Percentiles rank a stretch among this genome's conserved stretches.
These are phyloP conservation scores for Furcasterigmium sp. DNA, from an alignment of 2,329 filamentous ascomycete genomes.

Conservation along the genomic window DNA sequence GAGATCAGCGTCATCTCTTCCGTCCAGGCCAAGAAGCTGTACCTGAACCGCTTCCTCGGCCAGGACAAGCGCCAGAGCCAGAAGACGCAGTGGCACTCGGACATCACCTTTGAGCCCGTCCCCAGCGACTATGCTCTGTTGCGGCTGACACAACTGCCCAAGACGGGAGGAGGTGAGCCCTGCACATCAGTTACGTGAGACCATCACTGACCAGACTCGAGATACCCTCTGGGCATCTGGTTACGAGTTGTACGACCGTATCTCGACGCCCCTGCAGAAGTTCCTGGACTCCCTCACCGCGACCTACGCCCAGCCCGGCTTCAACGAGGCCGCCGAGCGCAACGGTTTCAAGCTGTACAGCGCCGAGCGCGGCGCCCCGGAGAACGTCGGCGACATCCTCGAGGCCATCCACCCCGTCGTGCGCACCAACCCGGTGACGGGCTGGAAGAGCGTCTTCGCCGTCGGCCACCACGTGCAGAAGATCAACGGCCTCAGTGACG, in stretches of 20 bases:
- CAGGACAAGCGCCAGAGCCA: constrained; percentile 38
- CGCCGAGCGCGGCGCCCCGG: constrained; percentile 40
- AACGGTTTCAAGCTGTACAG: constrained; percentile 41
- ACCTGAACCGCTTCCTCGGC: constrained; percentile 27
- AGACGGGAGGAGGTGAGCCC: constrained; percentile 43
- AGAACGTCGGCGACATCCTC: constrained; percentile 42
- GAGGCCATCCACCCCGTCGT: constrained; percentile 49
- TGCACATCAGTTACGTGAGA: too few species aligned
- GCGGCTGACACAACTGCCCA: constrained; percentile 46
- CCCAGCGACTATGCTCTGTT: constrained; percentile 60
- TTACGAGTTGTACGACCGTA: constrained; percentile 61
- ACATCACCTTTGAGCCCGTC: constrained; percentile 60
- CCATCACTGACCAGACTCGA: constrained; percentile 11
- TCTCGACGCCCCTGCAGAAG: constrained; percentile 48
- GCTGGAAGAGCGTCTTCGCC: constrained; percentile 51
- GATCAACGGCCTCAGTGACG: constrained; percentile 43
- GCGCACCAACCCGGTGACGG: constrained; percentile 52
- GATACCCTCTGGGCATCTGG: constrained; percentile 64
- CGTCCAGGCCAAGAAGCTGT: constrained; percentile 45
- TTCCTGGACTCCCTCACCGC: constrained; percentile 57
- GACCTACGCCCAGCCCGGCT: constrained; percentile 44
- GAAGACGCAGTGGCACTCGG: constrained; percentile 51
- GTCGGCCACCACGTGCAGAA: constrained; percentile 43
- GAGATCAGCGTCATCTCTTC: constrained; percentile 63
- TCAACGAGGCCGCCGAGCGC: constrained; percentile 39